These are phyloP conservation scores for Galerina sulciceps DNA, from an alignment of 768 basidiomycete genomes.

Conservation along the genomic window DNA sequence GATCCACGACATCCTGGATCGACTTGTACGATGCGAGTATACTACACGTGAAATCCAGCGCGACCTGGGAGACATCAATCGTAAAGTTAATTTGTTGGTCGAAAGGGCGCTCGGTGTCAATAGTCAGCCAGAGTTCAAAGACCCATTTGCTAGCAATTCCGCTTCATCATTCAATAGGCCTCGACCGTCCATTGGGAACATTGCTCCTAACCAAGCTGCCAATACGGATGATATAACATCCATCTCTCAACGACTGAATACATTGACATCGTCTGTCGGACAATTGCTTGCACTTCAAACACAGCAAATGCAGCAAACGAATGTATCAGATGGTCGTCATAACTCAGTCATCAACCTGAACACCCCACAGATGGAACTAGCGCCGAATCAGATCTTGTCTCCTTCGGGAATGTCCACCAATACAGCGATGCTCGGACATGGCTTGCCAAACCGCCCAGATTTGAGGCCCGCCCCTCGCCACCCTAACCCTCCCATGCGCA, in stretches of 20 bases:
- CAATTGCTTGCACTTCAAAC: slow-evolving; percentile 84
- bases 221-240: slow-evolving; percentile 73
- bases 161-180: slow-evolving; percentile 43
- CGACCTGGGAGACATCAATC: slow-evolving; percentile 73
- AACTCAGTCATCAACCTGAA: slow-evolving; percentile 45
- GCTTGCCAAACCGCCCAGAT: slow-evolving; percentile 68
- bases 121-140: slow-evolving; percentile 76
- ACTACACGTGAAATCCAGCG: slow-evolving; percentile 73
- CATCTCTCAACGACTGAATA: slow-evolving; percentile 79
- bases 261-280: slow-evolving; percentile 82
- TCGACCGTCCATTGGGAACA: slow-evolving; percentile 68
- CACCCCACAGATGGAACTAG: slow-evolving; percentile 50
- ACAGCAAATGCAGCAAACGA: slow-evolving; percentile 60
- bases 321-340: slow-evolving; percentile 40
- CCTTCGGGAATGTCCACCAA: slow-evolving; percentile 40
- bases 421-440: slow-evolving; percentile 55
- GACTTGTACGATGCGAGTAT: slow-evolving; percentile 72
- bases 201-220: slow-evolving; percentile 72
- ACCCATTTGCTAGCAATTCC: slow-evolving; percentile 67
- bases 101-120: slow-evolving; percentile 59
- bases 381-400: slow-evolving; percentile 49
- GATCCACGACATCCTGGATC: slow-evolving; percentile 76
- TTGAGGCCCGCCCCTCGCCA: slow-evolving; percentile 61
- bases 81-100: slow-evolving; percentile 77
- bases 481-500: slow-evolving; percentile 74